Base-by-base conservation (phyloP, 148 eudicot species). In the Rheum nobile region DNA sequence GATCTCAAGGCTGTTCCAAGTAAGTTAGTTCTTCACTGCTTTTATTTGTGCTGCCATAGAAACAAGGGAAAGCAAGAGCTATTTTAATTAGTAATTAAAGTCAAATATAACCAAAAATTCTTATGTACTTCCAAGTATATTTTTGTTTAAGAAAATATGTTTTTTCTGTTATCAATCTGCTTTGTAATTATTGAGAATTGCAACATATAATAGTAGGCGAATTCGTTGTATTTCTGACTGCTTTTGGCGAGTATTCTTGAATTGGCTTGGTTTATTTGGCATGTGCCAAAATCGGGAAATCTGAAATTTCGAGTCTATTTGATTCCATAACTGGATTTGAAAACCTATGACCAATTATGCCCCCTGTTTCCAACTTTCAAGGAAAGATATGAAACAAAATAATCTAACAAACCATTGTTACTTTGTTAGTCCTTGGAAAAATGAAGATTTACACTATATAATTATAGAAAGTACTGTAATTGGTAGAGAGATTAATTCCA, bases 1-100 rank as follows among this genome's bases (percentile, higher is more conserved):
- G 87, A 89, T n/a, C 77, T 76, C 65, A 84, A 79, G 83, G 85
- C 88, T 35, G 85, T 80, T 72, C 87, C 86, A 83, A 83, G 92
- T 91, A 81, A 77, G 69, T 42, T 38, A 39, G 67, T 43, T 54
- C 34, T 57, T 75, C 41, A 6, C 32, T 42, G 22, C 48, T 80
- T n/a, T 14, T 26, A 19, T 6, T 65, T 22, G 19, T 47, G 28
- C 43, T 39, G 43, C 1, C 8, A 6, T 38, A 50, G 42, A 17
- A 31, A n/a, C n/a, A n/a, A n/a, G n/a, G n/a, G n/a, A n/a, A n/a
- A n/a, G n/a, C n/a, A n/a, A n/a, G n/a, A n/a, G n/a, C n/a, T n/a
- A n/a, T n/a, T n/a, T n/a, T n/a, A n/a, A n/a, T n/a, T n/a, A n/a
- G n/a, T n/a, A n/a, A n/a, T n/a, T n/a, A n/a, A n/a, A n/a, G n/a